Evolutionary conservation across 2,329 filamentous ascomycete species (phyloP).

Genomic region (Coleophoma eucalyptorum): DNA sequence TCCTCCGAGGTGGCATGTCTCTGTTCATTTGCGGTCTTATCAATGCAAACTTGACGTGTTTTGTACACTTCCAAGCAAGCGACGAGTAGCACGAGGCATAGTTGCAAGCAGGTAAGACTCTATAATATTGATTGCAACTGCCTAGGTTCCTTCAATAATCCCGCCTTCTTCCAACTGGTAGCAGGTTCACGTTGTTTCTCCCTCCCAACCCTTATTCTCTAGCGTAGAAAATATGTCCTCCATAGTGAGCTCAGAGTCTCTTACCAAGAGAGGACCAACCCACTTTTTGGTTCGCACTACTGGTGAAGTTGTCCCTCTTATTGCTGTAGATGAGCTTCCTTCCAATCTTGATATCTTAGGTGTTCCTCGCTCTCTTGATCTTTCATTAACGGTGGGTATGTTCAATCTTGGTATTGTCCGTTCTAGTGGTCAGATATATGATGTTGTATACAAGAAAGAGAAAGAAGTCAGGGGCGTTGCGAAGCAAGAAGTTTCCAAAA

Average conservation of each 20-base stretch:
- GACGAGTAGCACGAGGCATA: too few species aligned
- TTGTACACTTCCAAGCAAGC: too few species aligned
- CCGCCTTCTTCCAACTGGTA: too few species aligned
- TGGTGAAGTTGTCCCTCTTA: conserved; percentile 45
- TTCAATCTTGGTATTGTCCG: conserved; percentile 22
- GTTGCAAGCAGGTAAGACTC: too few species aligned
- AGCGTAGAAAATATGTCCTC: not conserved
- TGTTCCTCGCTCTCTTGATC: conserved; percentile 31
- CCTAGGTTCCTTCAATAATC: too few species aligned
- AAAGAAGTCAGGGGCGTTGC: not conserved
- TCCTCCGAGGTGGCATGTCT: too few species aligned
- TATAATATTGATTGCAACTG: too few species aligned
- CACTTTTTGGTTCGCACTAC: conserved; percentile 42
- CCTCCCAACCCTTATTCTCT: too few species aligned
- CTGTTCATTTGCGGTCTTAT: too few species aligned
- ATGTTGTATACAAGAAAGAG: conserved; percentile 4
- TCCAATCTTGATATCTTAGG: conserved; percentile 27
- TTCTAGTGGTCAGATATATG: conserved; percentile 12
- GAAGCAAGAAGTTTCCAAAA: not conserved
- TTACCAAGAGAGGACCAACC: conserved; percentile 12
- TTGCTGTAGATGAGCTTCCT: conserved; percentile 50
- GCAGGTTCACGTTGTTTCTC: too few species aligned
- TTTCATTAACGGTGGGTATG: conserved; percentile 22
- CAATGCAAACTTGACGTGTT: too few species aligned
- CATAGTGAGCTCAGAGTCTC: conserved; percentile 1